These are phyloP conservation scores for Penicillium digitatum DNA, from an alignment of 2,329 filamentous ascomycete species.

Conservation along the genomic window DNA sequence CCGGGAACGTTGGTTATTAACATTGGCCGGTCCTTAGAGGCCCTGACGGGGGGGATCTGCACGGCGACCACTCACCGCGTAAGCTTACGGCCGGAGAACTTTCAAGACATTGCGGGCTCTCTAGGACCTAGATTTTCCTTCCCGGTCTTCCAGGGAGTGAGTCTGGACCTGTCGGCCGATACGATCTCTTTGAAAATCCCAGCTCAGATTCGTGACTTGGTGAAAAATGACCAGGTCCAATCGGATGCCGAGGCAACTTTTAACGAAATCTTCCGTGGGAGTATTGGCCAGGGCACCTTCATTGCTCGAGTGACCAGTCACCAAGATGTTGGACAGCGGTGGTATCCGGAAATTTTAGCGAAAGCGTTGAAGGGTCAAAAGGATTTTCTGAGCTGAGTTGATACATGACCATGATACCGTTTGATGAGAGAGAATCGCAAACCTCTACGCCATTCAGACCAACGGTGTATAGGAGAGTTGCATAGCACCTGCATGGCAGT, in stretches of 20 bases:
- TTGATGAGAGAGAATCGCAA: too few species aligned
- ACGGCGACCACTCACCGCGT: slow-evolving; percentile 38
- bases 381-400: slow-evolving; percentile 12
- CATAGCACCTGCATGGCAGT: too few species aligned
- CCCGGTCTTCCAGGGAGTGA: slow-evolving; percentile 37
- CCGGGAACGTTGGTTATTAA: slow-evolving; percentile 49
- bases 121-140: slow-evolving; percentile 36
- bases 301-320: slow-evolving; percentile 38
- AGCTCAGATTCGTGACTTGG: slow-evolving; percentile 28
- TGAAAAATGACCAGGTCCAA: slow-evolving; percentile 30
- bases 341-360: slow-evolving; percentile 36
- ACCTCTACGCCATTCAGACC: too few species aligned
- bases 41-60: slow-evolving; percentile 35
- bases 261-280: slow-evolving; percentile 31
- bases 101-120: slow-evolving; percentile 21
- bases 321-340: slow-evolving; percentile 36
- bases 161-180: slow-evolving; percentile 31
- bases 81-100: slow-evolving; percentile 28
- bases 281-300: slow-evolving; percentile 34
- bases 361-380: slow-evolving; percentile 29
- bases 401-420: too few species aligned
- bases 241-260: slow-evolving; percentile 39
- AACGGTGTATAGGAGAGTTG: too few species aligned
- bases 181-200: slow-evolving; percentile 31
- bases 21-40: slow-evolving; percentile 42